Base-by-base conservation (phyloP, 2,329 filamentous ascomycete species). In the Pseudopyrenochaeta lycopersici region DNA sequence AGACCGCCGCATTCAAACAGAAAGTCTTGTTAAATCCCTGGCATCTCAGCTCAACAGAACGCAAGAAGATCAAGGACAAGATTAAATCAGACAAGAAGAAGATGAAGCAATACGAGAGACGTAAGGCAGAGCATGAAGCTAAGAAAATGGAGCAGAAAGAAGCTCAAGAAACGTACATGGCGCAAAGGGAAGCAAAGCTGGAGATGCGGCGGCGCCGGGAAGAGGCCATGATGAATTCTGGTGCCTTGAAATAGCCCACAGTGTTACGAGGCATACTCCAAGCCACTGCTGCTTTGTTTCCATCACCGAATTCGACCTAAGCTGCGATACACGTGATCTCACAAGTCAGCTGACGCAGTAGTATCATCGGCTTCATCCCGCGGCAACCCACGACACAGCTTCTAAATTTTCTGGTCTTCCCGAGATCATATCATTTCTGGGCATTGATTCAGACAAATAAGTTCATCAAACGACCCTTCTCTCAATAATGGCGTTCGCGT, bases 11-110 rank as follows among this genome's bases (percentile, higher is more conserved):
- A 23, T 85, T 82, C 64, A 77, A 82, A 39, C 66, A 77, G 9
- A 73, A 80, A 11, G 77, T 85, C 1, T 75, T 88, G 18, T 75
- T 74, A 2, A 73, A 72, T 46, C 84, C 84, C 2, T 88, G 86
- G 86, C 63, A 76, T 2, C 56, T 89, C 39, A 74, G 67, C 0
- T 65, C 72, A 0, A 68, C 72, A 23, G 77, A 85, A 56, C 70
- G 80, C 39, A 75, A 72, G 49, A 67, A 62, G 42, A 72, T 86
- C 15, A 78, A 70, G 31, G 58, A 49, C 27, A 69, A 73, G 7
- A 60, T 63, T n/a, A 78, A 79, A 51, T 70, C 71, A 4, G 75
- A 79, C 36, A 71, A 67, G 23, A 77, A 77, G 42, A 77, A 73
- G 49, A 73, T 71, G 47, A 72, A 59, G 38, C 70, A 74, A 27